Base-by-base conservation (phyloP, 257 asterid genomes). In the Gynochthodes officinalis region DNA sequence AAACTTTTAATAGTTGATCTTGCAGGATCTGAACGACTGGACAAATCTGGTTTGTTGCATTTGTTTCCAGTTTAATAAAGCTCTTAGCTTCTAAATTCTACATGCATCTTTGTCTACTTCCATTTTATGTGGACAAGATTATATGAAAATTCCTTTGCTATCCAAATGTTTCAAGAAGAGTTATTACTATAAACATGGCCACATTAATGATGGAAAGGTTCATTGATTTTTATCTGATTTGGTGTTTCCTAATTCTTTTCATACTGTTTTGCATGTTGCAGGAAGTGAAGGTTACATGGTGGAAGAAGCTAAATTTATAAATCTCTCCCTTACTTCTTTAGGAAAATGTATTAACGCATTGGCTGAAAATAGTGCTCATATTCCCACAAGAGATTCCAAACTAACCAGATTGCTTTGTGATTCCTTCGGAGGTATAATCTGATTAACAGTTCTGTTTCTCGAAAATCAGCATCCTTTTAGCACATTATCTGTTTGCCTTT, bases 301-400 rank as follows among this genome's bases (percentile, higher is more conserved):
- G 15, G 97, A 88, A 77, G 97, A 92, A 83, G 95, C 97, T 67
- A 92, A 92, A 79, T 92, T 87, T 78, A 92, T 92, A 80, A 92
- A 92, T 69, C 96, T 91, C 67, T 91, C 97, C 59, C 96, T 91
- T 70, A 80, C 95, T 68, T 87, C 97, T 43, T 72, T 92, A 32
- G 98, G 97, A 58, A 92, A 92, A 80, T 91, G 97, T 82, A 90
- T 92, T 84, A 86, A 92, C 69, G 97, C 98, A 74, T 77, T 92
- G 85, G 96, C 98, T 71, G 97, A 90, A 80, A 90, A 87, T 70
- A 82, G 98, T 82, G 85, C 97, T 67, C 98, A 92, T 74, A 90
- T 92, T 83, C 98, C 98, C 58, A 90, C 87, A 33, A 79, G 98
- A 81, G 98, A 92, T 82, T 92, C 98, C 69, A 92, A 92, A 78